Percentiles rank a stretch among this genome's conserved stretches.
Evolutionary conservation across 768 basidiomycete genomes (phyloP).

Genomic region (Serendipita indica): DNA sequence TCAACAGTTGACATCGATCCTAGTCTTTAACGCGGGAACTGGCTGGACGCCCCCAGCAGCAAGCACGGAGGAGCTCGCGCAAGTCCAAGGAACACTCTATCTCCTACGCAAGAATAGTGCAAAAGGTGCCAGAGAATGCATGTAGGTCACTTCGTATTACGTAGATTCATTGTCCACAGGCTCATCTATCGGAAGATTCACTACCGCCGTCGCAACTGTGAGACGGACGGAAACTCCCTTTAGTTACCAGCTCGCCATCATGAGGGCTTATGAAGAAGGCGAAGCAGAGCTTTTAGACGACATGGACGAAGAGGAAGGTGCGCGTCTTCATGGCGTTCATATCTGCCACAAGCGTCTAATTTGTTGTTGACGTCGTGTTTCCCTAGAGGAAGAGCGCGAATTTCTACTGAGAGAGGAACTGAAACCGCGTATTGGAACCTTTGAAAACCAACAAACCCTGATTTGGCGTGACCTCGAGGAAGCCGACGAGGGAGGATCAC

Average conservation of each 20-base stretch:
- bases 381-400: conserved; percentile 67
- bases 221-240: conserved; percentile 62
- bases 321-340: conserved; percentile 28
- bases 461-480: conserved; percentile 77
- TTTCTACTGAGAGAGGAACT: conserved; percentile 87
- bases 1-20: not conserved
- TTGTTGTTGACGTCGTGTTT: not conserved
- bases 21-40: not conserved
- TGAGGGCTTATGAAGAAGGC: conserved; percentile 93
- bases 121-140: conserved; percentile 90
- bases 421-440: conserved; percentile 62
- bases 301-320: conserved; percentile 52
- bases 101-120: conserved; percentile 84
- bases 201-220: conserved; percentile 89
- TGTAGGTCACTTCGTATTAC: conserved; percentile 56
- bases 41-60: not conserved
- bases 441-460: conserved; percentile 65
- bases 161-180: not conserved
- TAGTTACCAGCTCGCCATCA: conserved; percentile 74
- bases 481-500: conserved; percentile 45
- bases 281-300: conserved; percentile 91
- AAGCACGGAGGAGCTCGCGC: conserved; percentile 56
- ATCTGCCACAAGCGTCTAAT: conserved; percentile 6
- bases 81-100: conserved; percentile 84
- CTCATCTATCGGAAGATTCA: conserved; percentile 45